These are phyloP conservation scores for Solanum sitiens DNA, from an alignment of 257 asterid genomes.

Conservation along the genomic window DNA sequence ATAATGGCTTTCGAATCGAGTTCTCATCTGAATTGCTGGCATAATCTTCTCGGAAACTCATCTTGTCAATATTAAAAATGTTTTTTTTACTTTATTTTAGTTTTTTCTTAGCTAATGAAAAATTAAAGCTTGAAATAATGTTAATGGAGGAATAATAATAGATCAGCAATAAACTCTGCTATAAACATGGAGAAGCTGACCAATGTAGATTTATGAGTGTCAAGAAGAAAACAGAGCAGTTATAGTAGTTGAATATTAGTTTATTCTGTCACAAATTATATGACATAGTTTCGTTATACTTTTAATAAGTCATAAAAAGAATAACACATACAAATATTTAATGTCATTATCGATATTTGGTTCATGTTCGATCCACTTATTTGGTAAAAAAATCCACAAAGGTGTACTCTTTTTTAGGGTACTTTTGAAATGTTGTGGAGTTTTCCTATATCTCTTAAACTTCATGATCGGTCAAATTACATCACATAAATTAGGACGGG, in stretches of 20 bases:
- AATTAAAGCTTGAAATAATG: background rate
- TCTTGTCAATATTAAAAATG: background rate
- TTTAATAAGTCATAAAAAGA: too few relatives aligned
- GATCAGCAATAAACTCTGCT: background rate
- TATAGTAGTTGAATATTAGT: background rate
- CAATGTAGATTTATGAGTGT: background rate
- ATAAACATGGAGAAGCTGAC: background rate
- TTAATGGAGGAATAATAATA: background rate
- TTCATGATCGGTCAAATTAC: background rate
- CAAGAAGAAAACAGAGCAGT: background rate
- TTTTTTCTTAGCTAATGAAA: background rate
- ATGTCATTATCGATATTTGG: too few relatives aligned
- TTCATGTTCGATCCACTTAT: too few relatives aligned
- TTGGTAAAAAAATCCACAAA: too few relatives aligned
- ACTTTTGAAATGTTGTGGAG: background rate
- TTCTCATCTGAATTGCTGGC: background rate
- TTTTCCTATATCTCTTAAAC: too few relatives aligned
- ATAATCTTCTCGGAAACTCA: background rate
- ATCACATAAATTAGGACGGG: rapidly evolving
- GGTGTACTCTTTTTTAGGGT: background rate
- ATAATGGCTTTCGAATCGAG: background rate
- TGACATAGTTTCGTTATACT: too few relatives aligned
- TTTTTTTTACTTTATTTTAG: too few relatives aligned
- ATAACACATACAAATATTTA: too few relatives aligned
- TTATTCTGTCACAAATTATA: too few relatives aligned